Evolutionary conservation across 163 green algal genomes (phyloP), one percentile per base, ranked within the genome.

Genomic region (Smithsoniella earleae): DNA sequence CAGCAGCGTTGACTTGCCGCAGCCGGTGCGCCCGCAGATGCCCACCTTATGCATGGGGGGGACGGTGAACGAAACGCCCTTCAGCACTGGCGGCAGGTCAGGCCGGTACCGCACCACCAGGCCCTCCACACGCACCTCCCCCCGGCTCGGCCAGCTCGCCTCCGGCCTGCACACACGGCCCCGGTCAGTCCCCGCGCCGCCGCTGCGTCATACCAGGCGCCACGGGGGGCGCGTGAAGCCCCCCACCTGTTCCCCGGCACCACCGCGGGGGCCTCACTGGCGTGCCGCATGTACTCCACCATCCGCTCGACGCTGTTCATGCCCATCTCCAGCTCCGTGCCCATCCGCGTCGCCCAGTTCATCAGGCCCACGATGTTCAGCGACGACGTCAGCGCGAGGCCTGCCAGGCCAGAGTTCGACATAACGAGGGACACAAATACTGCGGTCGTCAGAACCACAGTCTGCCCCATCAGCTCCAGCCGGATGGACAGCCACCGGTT

Each of bases 401-500:
- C 93, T 2, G 86, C 89, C 30, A 97, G 73, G 2, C 90, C 92
- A 3, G 89, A 79, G 66, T 82, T 82, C 20, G 43, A 83, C 64
- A 87, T 66, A 18, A 91, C 38, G 33, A 87, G 83, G 1, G 80
- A 77, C 36, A 90, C 88, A 6, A 82, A 78, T 30, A 93, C 28
- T 0, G 88, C 84, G 1, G 83, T 80, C 6, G 75, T 58, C 46
- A 90, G 88, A 25, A 93, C 85, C 2, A 94, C 40, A 52, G 31
- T 69, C 2, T 78, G 81, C 13, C 90, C 92, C 69, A 96, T 88
- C 27, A 95, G 75, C 82, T 98, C 92, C 73, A 98, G 84, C 13
- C 92, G 78, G 13, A 97, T 82, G 16, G 79, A 87, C 36, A 98
- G 85, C 92, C 92, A 98, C 62, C 92, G 82, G 81, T 97, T 97